Base-by-base conservation (phyloP, 345 rosid species). In the Pistacia vera region DNA sequence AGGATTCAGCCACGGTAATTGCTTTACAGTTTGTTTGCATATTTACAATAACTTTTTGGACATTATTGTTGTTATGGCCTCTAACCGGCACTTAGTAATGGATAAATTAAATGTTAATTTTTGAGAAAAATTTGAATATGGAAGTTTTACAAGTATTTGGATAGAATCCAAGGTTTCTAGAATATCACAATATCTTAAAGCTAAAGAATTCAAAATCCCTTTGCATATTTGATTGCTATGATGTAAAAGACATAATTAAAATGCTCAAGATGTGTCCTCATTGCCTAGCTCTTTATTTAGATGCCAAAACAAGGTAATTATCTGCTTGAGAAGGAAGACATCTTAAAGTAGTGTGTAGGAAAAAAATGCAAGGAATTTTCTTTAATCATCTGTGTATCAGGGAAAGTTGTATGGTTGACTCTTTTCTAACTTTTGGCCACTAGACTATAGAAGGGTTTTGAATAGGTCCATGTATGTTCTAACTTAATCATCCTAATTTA, bases 1-100 rank as follows among this genome's bases (percentile, higher is more conserved):
- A 76, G 99, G 99, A 84, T 94, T 97, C 97, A 97, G 99, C 91
- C 99, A 97, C n/a, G 98, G 99, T 97, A 93, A 92, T 85, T 78
- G 77, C 66, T 83, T 78, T 79, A 67, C 63, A 51, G 30, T 77
- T 79, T 74, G 41, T 55, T 75, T 72, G 20, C 71, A 25, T 28
- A 44, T 60, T 70, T 80, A 33, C 66, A 17, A 66, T 22, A 70
- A 30, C 49, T 62, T 74, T 57, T 51, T 70, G 61, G 66, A 28
- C 41, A 18, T 16, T 70, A 18, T 77, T 38, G 46, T 72, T 70
- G 38, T 58, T 70, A 62, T 51, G 55, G 55, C 55, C 60, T 41
- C 16, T 63, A 36, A 75, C n/a, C 75, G 75, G 68, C 35, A 54
- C 52, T 75, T 75, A 68, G 13, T 52, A 18, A 41, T 62, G 66